A percentile compares a stretch with the other conserved stretches of the same genome.
Evolutionary conservation across 2,329 filamentous ascomycete genomes (phyloP).

Genomic region (Fusarium brevicatenulatum): DNA sequence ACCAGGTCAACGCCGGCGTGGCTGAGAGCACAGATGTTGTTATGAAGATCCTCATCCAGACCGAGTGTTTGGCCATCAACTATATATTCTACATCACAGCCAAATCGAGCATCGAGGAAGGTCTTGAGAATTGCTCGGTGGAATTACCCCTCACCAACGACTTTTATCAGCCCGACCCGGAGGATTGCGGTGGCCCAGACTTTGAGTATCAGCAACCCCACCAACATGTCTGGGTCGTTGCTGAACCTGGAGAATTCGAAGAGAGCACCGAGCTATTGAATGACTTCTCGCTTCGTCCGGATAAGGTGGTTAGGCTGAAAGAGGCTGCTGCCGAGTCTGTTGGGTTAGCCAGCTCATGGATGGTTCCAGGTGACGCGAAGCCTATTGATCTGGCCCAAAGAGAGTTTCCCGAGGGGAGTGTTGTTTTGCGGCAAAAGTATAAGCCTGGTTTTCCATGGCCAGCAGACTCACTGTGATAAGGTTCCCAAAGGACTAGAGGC

Average conservation of each 20-base stretch:
- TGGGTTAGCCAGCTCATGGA: background rate
- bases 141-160: background rate
- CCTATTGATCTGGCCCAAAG: background rate
- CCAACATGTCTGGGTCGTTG: background rate
- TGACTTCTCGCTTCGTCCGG: background rate
- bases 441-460: background rate
- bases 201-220: background rate
- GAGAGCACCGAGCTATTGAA: background rate
- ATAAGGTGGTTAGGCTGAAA: background rate
- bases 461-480: background rate
- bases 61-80: background rate
- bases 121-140: background rate
- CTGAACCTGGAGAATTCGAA: background rate
- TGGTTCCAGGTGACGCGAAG: background rate
- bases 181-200: background rate
- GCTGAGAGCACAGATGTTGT: constrained; percentile 7
- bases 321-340: background rate
- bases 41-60: background rate
- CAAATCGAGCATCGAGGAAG: background rate
- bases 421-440: background rate
- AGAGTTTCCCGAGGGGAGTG: background rate
- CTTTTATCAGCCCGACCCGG: background rate
- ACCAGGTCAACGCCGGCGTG: background rate
- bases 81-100: background rate
- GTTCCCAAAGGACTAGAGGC: background rate